These are phyloP conservation scores for Neocucurbitaria cava DNA, from an alignment of 2,329 filamentous ascomycete genomes.

Conservation along the genomic window DNA sequence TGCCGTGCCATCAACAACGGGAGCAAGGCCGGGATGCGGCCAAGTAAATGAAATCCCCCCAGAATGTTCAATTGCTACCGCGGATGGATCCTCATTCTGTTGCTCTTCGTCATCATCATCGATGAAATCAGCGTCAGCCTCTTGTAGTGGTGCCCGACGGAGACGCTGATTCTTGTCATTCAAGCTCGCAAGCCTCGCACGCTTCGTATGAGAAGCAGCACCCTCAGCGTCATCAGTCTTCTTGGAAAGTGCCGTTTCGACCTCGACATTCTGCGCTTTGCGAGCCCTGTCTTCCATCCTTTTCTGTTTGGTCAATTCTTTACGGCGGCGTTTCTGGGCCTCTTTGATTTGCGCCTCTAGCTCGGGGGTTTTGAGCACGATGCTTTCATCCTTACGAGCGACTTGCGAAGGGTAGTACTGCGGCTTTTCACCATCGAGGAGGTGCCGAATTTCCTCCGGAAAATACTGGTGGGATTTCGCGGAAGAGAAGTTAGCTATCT, in stretches of 20 bases:
- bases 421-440: conserved; percentile 29
- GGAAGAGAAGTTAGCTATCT: conserved; percentile 55
- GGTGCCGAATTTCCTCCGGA: conserved; percentile 38
- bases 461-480: conserved; percentile 40
- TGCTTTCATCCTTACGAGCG: conserved; percentile 38
- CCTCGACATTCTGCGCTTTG: conserved; percentile 25
- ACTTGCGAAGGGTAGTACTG: conserved; percentile 23
- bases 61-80: conserved; percentile 7
- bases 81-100: conserved; percentile 4
- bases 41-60: conserved; percentile 16
- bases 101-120: conserved; percentile 18
- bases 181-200: conserved; percentile 34
- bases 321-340: conserved; percentile 18
- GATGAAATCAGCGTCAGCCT: neutral
- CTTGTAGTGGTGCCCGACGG: conserved; percentile 20
- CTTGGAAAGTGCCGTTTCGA: conserved; percentile 22
- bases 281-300: conserved; percentile 24
- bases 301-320: conserved; percentile 23
- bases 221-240: conserved; percentile 4
- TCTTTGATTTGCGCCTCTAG: conserved; percentile 29
- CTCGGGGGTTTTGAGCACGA: conserved; percentile 33
- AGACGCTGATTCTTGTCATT: conserved; percentile 32
- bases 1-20: neutral
- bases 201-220: conserved; percentile 18
- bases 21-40: conserved; percentile 9